These are phyloP conservation scores for Fibroporia radiculosa DNA, from an alignment of 768 basidiomycete genomes.

Conservation along the genomic window DNA sequence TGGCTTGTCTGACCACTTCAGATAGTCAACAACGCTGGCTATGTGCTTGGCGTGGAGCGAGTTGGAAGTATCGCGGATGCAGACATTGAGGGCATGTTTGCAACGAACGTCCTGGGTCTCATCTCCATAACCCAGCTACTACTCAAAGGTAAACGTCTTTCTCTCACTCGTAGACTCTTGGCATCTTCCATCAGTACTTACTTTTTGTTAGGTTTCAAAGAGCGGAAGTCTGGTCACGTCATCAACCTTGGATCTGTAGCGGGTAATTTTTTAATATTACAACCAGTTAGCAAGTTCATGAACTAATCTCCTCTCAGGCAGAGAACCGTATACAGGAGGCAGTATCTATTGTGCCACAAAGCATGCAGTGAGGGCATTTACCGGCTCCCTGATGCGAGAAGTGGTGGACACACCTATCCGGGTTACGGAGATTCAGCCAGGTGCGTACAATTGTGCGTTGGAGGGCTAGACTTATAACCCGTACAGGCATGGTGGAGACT, in stretches of 20 bases:
- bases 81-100: constrained; percentile 62
- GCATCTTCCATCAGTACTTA: constrained; percentile 21
- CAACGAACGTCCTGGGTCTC: constrained; percentile 66
- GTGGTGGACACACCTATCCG: constrained; percentile 89
- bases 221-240: constrained; percentile 64
- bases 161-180: constrained; percentile 23
- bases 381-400: constrained; percentile 72
- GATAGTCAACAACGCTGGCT: constrained; percentile 76
- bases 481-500: constrained; percentile 75
- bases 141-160: constrained; percentile 27
- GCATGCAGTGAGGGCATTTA: constrained; percentile 81
- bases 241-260: constrained; percentile 96
- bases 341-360: constrained; percentile 92
- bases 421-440: constrained; percentile 92
- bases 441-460: constrained; percentile 26
- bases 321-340: constrained; percentile 75
- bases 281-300: neutral
- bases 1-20: constrained; percentile 17
- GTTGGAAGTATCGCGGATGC: constrained; percentile 74
- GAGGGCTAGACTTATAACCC: neutral
- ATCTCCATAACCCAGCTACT: constrained; percentile 73
- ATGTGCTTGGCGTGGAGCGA: constrained; percentile 80
- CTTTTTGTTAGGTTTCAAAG: constrained; percentile 17
- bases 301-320: constrained; percentile 7
- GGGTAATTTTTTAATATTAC: constrained; percentile 28